Conservation (phyloP, 1,139 yeast species). For the Geotrichum siamense region DNA sequence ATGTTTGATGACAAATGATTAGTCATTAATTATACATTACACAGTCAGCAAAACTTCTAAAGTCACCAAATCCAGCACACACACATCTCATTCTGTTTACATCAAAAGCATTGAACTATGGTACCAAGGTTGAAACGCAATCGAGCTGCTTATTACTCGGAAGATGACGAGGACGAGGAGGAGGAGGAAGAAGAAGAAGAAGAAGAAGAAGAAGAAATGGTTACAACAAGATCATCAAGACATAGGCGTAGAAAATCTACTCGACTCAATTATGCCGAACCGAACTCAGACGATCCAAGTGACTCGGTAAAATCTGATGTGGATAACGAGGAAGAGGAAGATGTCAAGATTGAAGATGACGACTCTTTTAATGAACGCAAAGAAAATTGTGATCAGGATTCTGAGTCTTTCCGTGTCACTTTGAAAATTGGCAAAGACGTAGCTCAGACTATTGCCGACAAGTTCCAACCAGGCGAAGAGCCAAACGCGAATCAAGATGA, state of each 20-base stretch:
- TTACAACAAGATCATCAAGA: background rate
- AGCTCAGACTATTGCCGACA: slow-evolving; percentile 18
- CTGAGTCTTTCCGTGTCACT: slow-evolving; percentile 21
- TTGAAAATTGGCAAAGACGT: slow-evolving; percentile 21
- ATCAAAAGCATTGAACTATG: no score
- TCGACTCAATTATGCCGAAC: slow-evolving; percentile 6
- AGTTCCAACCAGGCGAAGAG: slow-evolving; percentile 5
- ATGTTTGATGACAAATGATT: no score
- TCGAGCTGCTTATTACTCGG: no score
- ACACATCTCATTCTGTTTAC: no score
- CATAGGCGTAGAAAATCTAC: slow-evolving; percentile 2
- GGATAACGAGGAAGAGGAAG: slow-evolving; percentile 10
- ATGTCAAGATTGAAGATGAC: no score
- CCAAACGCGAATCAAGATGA: slow-evolving; percentile 14
- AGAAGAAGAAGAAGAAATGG: background rate
- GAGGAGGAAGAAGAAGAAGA: slow-evolving; percentile 9
- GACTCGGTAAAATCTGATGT: background rate
- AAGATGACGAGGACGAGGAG: background rate
- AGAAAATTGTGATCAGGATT: no score
- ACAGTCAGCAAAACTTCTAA: no score
- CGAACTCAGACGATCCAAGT: slow-evolving; percentile 8
- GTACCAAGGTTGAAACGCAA: no score
- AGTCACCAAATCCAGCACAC: no score
- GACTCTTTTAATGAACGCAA: no score
- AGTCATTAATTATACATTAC: no score